Evolutionary conservation across 2,329 filamentous ascomycete genomes (phyloP), one percentile per base, ranked within the genome.

Genomic region (Hawksworthiomyces lignivorus): DNA sequence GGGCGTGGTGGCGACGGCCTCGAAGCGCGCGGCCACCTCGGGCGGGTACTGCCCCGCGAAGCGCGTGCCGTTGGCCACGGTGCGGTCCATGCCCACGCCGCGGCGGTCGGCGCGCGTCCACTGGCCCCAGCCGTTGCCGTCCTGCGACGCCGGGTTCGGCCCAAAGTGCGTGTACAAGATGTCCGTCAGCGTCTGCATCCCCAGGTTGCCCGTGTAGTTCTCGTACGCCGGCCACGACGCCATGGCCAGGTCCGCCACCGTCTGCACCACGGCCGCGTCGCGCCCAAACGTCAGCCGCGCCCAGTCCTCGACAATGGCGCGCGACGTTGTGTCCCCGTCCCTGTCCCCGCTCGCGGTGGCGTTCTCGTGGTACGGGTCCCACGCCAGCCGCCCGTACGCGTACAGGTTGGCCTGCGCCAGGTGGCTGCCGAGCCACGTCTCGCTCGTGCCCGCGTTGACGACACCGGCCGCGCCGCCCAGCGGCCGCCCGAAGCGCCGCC

Each of bases 391-490:
- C 9, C 82, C 82, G 50, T 77, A 87, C 0, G 79, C 80, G 50
- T 84, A 86, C 2, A 86, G 60, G 53, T 86, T 85, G 1, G 77
- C 79, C 78, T 85, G 82, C 36, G 81, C 69, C 1, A 85, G 63
- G 55, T 84, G 79, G 45, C 74, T 79, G 9, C 82, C 82, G 0
- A 85, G 64, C 82, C 82, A 87, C 2, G 75, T 84, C 0, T 66
- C 59, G 53, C 84, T 79, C 0, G 65, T 72, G 0, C 82, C 82
- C 2, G 82, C 80, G 44, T 84, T 84, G 20, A 77, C 73, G 2
- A 86, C 82, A 12, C 70, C 80, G 0, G 79, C 79, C 47, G 71
- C 84, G 1, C 81, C 82, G 15, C 77, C 72, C 0, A 78, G 62
- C 11, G 62, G 65, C 19, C 73, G 65, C 33, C 70, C 67, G 56